Evolutionary conservation across 2,329 filamentous ascomycete genomes (phyloP).

Genomic region (Clonostachys byssicola): DNA sequence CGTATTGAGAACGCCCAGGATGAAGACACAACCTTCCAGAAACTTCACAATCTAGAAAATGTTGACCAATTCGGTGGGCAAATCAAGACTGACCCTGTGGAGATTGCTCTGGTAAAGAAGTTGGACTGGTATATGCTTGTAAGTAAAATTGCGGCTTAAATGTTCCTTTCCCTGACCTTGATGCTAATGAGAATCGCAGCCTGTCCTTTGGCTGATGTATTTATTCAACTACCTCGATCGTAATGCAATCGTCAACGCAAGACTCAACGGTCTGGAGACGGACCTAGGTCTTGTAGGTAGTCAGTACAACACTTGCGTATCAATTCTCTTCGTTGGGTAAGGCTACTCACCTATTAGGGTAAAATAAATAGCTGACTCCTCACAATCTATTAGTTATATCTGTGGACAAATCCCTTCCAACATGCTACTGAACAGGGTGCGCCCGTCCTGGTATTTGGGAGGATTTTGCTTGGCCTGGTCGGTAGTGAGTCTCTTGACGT

Average conservation of each 20-base stretch:
- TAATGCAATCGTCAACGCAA: slow-evolving; percentile 12
- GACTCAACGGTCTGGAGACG: slow-evolving; percentile 49
- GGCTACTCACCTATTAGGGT: slow-evolving; percentile 22
- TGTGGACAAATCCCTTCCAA: slow-evolving; percentile 27
- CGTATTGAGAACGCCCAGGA: too few species aligned
- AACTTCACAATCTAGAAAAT: not conserved
- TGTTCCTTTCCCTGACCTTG: slow-evolving; percentile 14
- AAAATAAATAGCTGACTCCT: slow-evolving; percentile 39
- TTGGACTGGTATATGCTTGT: slow-evolving; percentile 24
- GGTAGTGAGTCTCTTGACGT: slow-evolving; percentile 22
- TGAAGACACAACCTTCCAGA: too few species aligned
- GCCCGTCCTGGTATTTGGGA: slow-evolving; percentile 26
- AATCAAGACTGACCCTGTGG: slow-evolving; percentile 15
- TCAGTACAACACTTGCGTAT: slow-evolving; percentile 30
- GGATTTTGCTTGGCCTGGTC: slow-evolving; percentile 10
- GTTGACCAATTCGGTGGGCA: slow-evolving; percentile 16
- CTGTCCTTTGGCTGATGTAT: slow-evolving; percentile 14
- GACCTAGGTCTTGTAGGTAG: slow-evolving; percentile 30
- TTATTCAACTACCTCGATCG: slow-evolving; percentile 14
- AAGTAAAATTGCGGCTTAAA: slow-evolving; percentile 18
- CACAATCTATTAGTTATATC: slow-evolving; percentile 25
- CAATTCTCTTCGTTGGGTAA: slow-evolving; percentile 24
- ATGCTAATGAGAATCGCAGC: slow-evolving; percentile 13
- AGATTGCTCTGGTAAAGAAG: slow-evolving; percentile 21
- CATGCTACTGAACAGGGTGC: slow-evolving; percentile 36